phyloP scores from a whole-genome alignment of 768 basidiomycete species.

The Bullera alba region DNA sequence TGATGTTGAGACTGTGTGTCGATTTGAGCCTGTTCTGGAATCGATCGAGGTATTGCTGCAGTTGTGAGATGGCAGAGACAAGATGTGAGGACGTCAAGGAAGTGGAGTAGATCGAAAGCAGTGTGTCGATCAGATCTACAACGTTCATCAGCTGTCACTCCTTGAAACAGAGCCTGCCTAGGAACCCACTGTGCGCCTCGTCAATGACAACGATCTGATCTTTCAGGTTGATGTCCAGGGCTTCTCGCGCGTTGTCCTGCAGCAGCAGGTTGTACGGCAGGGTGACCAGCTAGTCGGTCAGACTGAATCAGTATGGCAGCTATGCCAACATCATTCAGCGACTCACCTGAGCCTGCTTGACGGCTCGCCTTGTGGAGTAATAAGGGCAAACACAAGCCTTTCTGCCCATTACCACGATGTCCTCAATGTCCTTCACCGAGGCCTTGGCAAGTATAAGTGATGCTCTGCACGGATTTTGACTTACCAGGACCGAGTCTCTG shows the following conservation, averaged over 20 bases:
- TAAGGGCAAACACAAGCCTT: conserved; percentile 75
- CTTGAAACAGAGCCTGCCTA: not conserved
- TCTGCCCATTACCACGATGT: conserved; percentile 68
- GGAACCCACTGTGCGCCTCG: conserved; percentile 85
- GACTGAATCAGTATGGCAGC: not conserved
- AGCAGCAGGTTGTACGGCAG: conserved; percentile 90
- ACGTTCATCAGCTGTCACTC: not conserved
- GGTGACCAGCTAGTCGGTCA: conserved; percentile 61
- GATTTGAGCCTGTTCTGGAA: conserved; percentile 73
- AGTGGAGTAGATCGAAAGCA: conserved; percentile 76
- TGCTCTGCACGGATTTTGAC: conserved; percentile 18
- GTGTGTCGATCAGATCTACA: conserved; percentile 79
- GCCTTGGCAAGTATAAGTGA: conserved; percentile 52
- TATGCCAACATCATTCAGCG: not conserved
- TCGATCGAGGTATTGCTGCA: conserved; percentile 65
- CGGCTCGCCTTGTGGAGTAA: conserved; percentile 80
- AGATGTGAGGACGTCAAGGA: conserved; percentile 58
- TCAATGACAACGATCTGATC: conserved; percentile 85
- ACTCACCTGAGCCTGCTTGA: conserved; percentile 79
- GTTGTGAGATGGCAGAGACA: conserved; percentile 61
- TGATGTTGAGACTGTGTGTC: conserved; percentile 67
- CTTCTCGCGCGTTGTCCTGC: conserved; percentile 72
- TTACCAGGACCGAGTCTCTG: conserved; percentile 76
- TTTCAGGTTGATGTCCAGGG: conserved; percentile 74
- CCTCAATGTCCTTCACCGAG: conserved; percentile 86